These are phyloP conservation scores for Zymoseptoria ardabiliae DNA, from an alignment of 2,329 filamentous ascomycete genomes.

Conservation along the genomic window DNA sequence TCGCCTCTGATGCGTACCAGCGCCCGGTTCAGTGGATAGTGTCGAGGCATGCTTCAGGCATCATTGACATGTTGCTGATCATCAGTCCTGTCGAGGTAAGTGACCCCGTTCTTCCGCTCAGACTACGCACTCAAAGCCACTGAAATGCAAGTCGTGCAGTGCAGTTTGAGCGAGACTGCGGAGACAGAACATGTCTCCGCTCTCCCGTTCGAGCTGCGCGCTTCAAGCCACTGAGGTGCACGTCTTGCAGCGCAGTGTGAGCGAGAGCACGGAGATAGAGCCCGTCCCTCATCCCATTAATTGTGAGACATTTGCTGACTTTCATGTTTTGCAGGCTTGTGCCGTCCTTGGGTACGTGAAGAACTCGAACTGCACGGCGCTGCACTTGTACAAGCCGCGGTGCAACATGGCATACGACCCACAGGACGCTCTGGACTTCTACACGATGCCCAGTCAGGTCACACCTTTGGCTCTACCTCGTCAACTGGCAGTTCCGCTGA, in stretches of 20 bases:
- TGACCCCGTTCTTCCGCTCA: too few relatives aligned
- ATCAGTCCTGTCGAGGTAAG: slow-evolving; percentile 55
- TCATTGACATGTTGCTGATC: slow-evolving; percentile 37
- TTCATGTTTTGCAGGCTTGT: not conserved
- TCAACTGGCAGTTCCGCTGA: slow-evolving; percentile 43
- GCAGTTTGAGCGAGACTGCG: too few relatives aligned
- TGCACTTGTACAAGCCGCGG: slow-evolving; percentile 49
- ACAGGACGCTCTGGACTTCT: slow-evolving; percentile 41
- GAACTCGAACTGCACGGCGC: slow-evolving; percentile 16
- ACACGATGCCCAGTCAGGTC: slow-evolving; percentile 11
- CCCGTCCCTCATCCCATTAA: too few relatives aligned
- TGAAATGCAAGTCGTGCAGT: too few relatives aligned
- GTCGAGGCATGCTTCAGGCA: slow-evolving; percentile 18
- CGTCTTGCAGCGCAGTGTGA: too few relatives aligned
- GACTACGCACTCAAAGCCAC: too few relatives aligned
- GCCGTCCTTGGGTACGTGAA: not conserved
- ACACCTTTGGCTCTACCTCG: slow-evolving; percentile 11
- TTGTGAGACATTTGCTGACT: too few relatives aligned
- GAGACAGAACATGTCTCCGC: too few relatives aligned
- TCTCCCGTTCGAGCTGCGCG: too few relatives aligned
- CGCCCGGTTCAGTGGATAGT: slow-evolving; percentile 51
- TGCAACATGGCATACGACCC: slow-evolving; percentile 30
- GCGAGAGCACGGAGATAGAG: too few relatives aligned
- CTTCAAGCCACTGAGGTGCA: too few relatives aligned
- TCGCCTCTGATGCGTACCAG: slow-evolving; percentile 41